Base-by-base conservation (phyloP, 208 protist species). In the Blastocrithidia nonstop region DNA sequence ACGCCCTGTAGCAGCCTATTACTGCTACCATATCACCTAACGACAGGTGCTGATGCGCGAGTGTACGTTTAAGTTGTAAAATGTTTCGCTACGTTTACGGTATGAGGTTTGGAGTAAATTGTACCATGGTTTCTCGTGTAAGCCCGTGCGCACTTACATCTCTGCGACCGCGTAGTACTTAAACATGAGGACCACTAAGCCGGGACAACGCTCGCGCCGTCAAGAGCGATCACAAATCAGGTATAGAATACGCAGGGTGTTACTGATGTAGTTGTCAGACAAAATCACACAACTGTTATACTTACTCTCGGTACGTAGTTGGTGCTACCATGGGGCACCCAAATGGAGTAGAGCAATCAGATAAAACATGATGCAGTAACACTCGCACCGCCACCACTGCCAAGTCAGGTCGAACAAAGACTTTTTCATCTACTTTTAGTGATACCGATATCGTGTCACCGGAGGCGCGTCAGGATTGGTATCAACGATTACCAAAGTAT, bases 201-300 rank as follows among this genome's bases (percentile, higher is more conserved):
- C 77, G 66, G 3, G 74, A 63, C 32, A 87, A 46, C 1, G 78
- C 78, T 45, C 88, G 88, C 8, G 64, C 45, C 0, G 72, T 80
- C 6, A 84, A 47, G 44, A 92, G 57, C 0, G 75, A 59, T 79
- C 83, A 92, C 20, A 92, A 50, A 60, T 92, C 83, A 1, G 83
- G 74, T 35, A 92, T 68, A 17, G 69, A 75, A 37, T 70, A 83
- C 32, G 50, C 65, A 0, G 74, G 74, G 38, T 87, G 66, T 32
- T 83, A 67, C 20, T 43, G 37, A 40, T 82, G 71, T 16, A 87
- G 47, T 5, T 77, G 40, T 38, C 66, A 48, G 16, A 92, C 63
- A 54, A 85, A 68, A 1, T 69, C 52, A 6, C 78, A 58, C 27
- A 92, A 57, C 38, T 80, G 70, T 25, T 88, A 60, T n/a, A 73